Evolutionary conservation across 2,329 filamentous ascomycete genomes (phyloP), one percentile per base, ranked within the genome.

Genomic region (Elsinoe arachidis): DNA sequence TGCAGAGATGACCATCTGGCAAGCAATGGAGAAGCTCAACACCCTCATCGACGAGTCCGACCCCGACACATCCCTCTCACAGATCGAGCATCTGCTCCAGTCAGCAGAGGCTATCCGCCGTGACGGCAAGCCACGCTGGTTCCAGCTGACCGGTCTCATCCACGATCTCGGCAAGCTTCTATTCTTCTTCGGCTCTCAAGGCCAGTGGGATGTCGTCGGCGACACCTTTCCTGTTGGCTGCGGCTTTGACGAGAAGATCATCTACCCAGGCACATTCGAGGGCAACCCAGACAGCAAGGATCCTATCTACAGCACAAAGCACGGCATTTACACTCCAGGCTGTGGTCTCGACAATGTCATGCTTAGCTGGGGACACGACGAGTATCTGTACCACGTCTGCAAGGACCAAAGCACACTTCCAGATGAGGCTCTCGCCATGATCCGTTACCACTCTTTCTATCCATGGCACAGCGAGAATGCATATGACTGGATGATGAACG

Each of bases 141-240:
- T 90, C 84, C 86, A 90, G 74, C 73, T 90, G 26, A 86, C 83
- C 0, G 87, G 87, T 5, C 78, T 91, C 21, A 85, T 90, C 69
- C 87, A 91, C 72, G 87, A 90, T 68, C 78, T 90, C 1, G 87
- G 87, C 70, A 91, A 90, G 74, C 80, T 91, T 10, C 80, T 90
- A 62, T 88, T 85, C 77, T 88, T 90, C 75, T 87, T 87, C 74
- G 87, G 83, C 60, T 88, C 87, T n/a, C 76, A 86, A 66, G 90
- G 90, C 54, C 90, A 95, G 74, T 96, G 90, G 90, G 90, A 95
- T 67, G 90, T 95, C 2, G 90, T 96, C 23, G 90, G 90, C 58
- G 87, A 91, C 72, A 90, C 87, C 0, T 90, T 91, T 73, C 85
- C 86, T 46, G 85, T 90, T 41, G 87, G 87, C 65, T 89, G 86